A percentile compares a stretch with the other conserved stretches of the same genome.
These are phyloP conservation scores for Acarospora socialis DNA, from an alignment of 2,329 filamentous ascomycete genomes.

Conservation along the genomic window DNA sequence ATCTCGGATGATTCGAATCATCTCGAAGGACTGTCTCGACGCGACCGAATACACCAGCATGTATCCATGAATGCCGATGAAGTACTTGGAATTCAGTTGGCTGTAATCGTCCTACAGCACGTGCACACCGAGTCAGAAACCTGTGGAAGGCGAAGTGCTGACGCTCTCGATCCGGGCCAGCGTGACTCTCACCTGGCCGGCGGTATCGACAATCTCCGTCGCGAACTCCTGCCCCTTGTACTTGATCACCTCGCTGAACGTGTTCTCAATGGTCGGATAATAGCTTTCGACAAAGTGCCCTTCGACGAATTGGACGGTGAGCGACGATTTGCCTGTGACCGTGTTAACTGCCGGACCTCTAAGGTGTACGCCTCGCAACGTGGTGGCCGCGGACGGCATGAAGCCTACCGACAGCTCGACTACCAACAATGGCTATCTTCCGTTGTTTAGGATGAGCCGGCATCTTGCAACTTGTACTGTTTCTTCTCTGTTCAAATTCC, in stretches of 20 bases:
- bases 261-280: constrained; percentile 98
- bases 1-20: constrained; percentile 89
- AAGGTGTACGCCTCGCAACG: constrained; percentile 1
- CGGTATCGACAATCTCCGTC: constrained; percentile 96
- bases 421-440: constrained; percentile 92
- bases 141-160: constrained; percentile 5
- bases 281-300: constrained; percentile 98
- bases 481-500: constrained; percentile 6
- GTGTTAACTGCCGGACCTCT: background rate
- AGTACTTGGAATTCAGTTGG: constrained; percentile 95
- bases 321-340: constrained; percentile 74
- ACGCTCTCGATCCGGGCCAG: no score
- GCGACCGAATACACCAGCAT: constrained; percentile 98
- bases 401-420: constrained; percentile 67
- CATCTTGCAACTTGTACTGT: constrained; percentile 32
- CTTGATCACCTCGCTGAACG: constrained; percentile 89
- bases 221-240: constrained; percentile 86
- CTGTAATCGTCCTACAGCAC: constrained; percentile 81
- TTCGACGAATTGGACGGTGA: constrained; percentile 94
- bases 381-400: background rate
- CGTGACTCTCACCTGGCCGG: constrained; percentile 58
- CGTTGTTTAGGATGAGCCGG: constrained; percentile 66
- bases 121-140: no score
- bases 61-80: constrained; percentile 97
- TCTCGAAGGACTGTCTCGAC: constrained; percentile 87